These are phyloP conservation scores for Inga laurina DNA, from an alignment of 306 rosid genomes.

Conservation along the genomic window DNA sequence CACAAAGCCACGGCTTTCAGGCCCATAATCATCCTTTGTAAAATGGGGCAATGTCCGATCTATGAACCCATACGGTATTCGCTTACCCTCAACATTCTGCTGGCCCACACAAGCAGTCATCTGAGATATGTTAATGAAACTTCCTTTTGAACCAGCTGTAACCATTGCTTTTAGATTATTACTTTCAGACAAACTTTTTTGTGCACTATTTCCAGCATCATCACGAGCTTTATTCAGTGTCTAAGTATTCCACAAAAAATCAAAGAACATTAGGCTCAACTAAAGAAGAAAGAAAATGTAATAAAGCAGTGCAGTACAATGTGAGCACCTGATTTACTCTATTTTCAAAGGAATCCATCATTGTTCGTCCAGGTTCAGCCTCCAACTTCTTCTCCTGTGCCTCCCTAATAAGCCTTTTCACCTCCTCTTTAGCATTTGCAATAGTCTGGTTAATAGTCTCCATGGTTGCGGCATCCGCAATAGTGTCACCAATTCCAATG, in stretches of 20 bases:
- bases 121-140: slow-evolving; percentile 98
- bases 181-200: slow-evolving; percentile 90
- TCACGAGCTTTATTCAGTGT: slow-evolving; percentile 94
- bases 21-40: slow-evolving; percentile 94
- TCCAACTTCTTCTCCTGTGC: slow-evolving; percentile 84
- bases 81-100: slow-evolving; percentile 99
- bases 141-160: slow-evolving; percentile 99
- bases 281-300: slow-evolving; percentile 6
- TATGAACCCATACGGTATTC: slow-evolving; percentile 94
- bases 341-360: slow-evolving; percentile 98
- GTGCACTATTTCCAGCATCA: slow-evolving; percentile 98
- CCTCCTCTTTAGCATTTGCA: slow-evolving; percentile 81
- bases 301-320: slow-evolving; percentile 8
- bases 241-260: slow-evolving; percentile 36
- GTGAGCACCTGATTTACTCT: slow-evolving; percentile 84
- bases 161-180: slow-evolving; percentile 99
- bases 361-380: slow-evolving; percentile 97
- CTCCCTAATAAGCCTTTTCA: slow-evolving; percentile 83
- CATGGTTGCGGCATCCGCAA: slow-evolving; percentile 97
- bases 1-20: slow-evolving; percentile 99
- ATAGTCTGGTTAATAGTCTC: slow-evolving; percentile 88
- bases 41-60: slow-evolving; percentile 97
- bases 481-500: slow-evolving; percentile 97
- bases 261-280: slow-evolving; percentile 16
- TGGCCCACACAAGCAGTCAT: slow-evolving; percentile 99